Percentiles rank a stretch among this genome's conserved stretches.
These are phyloP conservation scores for Globisporangium viniferum DNA, from an alignment of 352 stramenopile genomes.

Conservation along the genomic window DNA sequence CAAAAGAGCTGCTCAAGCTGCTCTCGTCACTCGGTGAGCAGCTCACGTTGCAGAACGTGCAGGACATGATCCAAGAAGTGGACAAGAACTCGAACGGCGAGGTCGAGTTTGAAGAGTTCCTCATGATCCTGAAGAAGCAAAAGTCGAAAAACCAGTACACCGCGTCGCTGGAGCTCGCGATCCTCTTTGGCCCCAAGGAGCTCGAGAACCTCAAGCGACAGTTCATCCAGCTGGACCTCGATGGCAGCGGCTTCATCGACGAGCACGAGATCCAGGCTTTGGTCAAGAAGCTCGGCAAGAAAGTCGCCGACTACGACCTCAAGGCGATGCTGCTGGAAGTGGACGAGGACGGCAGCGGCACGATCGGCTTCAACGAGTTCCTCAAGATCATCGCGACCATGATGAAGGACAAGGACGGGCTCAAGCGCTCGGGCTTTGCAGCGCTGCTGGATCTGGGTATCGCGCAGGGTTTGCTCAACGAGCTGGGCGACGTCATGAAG, in stretches of 20 bases:
- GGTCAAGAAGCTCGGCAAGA: constrained; percentile 57
- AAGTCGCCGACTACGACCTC: constrained; percentile 43
- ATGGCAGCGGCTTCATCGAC: constrained; percentile 67
- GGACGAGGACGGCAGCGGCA: constrained; percentile 59
- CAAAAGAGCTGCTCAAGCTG: constrained; percentile 54
- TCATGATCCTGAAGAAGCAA: constrained; percentile 55
- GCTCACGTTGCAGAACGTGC: constrained; percentile 51
- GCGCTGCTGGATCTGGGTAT: constrained; percentile 54
- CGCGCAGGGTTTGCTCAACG: constrained; percentile 58
- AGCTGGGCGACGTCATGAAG: constrained; percentile 57
- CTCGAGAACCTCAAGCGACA: constrained; percentile 64
- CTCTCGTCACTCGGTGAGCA: constrained; percentile 57
- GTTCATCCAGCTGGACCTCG: constrained; percentile 65
- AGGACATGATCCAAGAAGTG: constrained; percentile 54
- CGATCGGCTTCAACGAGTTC: constrained; percentile 74
- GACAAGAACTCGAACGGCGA: constrained; percentile 60
- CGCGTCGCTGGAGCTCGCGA: constrained; percentile 53
- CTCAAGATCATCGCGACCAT: constrained; percentile 61
- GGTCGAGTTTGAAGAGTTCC: constrained; percentile 70
- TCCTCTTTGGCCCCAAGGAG: constrained; percentile 64
- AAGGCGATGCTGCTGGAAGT: constrained; percentile 61
- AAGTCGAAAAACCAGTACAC: constrained; percentile 62
- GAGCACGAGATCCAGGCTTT: constrained; percentile 57
- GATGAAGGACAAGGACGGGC: constrained; percentile 34
- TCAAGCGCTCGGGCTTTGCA: constrained; percentile 40